Evolutionary conservation across 192 early-diverging fungal species (phyloP), one percentile per base, ranked within the genome.

Genomic region (Haplosporangium gracile): DNA sequence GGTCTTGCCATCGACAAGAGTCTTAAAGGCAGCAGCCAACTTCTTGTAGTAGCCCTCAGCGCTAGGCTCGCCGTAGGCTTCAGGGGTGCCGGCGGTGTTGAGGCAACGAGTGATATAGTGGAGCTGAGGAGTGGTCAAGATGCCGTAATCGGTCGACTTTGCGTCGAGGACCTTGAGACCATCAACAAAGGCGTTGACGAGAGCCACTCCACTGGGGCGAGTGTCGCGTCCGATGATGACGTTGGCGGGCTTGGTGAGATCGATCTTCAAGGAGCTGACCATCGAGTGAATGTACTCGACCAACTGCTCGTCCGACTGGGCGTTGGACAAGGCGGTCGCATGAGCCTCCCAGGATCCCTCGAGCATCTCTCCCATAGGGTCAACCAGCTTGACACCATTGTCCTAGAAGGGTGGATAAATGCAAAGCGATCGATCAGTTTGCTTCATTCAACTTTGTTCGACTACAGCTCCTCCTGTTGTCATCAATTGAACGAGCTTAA

Each of bases 361-460:
- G 38, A 99, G 93, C 99, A 99, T 99, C 91, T 99, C 99, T 57
- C 99, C 99, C 82, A 96, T 90, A 40, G 99, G 98, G 89, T 99
- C 99, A 36, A 99, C 96, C 70, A 99, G 91, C 89, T 99, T 99
- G 85, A 98, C 96, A 75, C 99, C 99, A 85, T 99, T 99, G 92
- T 99, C 99, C 89, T 95, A 82, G 20, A 22, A 74, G 63, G 55
- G 81, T 51, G 22, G 51, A 36, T 20, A 45, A 29, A 29, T 7
- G 24, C 24, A 72, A 43, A 32, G n/a, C 10, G 26, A 45, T 45
- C 5, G 13, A 3, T 49, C 43, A 15, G 29, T 51, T 32, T 22
- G 18, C 29, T 75, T 81, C 42, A 2, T 40, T 70, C 60, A 38
- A 76, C 60, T 40, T 18, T 60, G 29, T 26, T 4, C 45, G 24